A percentile compares a stretch with the other conserved stretches of the same genome.
These are phyloP conservation scores for Phytophthora podocarpi DNA, from an alignment of 352 stramenopile genomes.

Conservation along the genomic window DNA sequence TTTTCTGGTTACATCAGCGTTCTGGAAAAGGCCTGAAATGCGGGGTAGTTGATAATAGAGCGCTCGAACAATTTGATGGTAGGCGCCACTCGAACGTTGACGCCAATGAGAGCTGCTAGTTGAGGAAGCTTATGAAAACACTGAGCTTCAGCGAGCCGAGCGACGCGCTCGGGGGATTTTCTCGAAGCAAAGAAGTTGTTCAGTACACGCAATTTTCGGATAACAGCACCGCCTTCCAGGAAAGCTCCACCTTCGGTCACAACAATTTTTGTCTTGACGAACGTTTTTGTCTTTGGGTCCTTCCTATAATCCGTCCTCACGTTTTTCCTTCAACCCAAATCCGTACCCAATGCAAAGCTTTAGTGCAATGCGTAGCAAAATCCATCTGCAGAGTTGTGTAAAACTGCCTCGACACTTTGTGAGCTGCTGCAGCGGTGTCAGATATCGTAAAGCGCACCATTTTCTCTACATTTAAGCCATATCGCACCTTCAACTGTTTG, in stretches of 20 bases:
- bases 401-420: constrained; percentile 6
- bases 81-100: neutral
- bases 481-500: neutral
- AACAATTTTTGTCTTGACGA: neutral
- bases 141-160: neutral
- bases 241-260: constrained; percentile 1
- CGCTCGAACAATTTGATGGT: neutral
- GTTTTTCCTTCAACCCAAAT: constrained; percentile 1
- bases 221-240: neutral
- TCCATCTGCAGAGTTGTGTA: constrained; percentile 1
- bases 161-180: neutral
- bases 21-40: neutral
- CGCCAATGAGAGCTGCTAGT: neutral
- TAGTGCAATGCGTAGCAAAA: neutral
- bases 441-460: constrained; percentile 2
- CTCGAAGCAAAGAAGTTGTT: constrained; percentile 5
- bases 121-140: neutral
- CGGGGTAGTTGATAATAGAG: constrained; percentile 5
- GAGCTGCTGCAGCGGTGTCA: neutral
- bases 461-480: neutral
- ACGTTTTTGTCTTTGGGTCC: neutral
- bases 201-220: neutral
- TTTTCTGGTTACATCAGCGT: neutral
- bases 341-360: constrained; percentile 7
- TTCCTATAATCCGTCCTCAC: neutral